A percentile compares a stretch with the other conserved stretches of the same genome.
Conservation (phyloP, 257 asterid species). For the Capsicum baccatum region DNA sequence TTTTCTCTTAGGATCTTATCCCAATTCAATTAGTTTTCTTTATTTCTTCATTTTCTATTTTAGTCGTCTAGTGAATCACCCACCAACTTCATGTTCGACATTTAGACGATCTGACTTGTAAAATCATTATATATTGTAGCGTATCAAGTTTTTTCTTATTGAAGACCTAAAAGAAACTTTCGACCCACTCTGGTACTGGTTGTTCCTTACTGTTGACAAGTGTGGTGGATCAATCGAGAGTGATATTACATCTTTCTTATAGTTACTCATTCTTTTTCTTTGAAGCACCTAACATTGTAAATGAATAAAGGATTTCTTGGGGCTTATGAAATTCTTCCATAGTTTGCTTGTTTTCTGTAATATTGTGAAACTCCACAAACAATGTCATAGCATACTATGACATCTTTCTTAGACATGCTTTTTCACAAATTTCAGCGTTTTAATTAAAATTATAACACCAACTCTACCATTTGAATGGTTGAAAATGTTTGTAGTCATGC, state of each 20-base stretch:
- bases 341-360: not conserved
- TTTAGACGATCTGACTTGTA: not conserved
- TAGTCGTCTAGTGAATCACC: not conserved
- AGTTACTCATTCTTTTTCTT: not conserved
- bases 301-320: not conserved
- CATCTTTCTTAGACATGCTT: not conserved
- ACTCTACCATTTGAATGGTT: not conserved
- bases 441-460: not conserved
- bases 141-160: not conserved
- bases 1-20: not conserved
- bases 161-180: not conserved
- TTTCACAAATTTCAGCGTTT: not conserved
- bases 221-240: not conserved
- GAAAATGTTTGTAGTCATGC: not conserved
- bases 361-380: not conserved
- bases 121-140: too few species aligned
- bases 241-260: not conserved
- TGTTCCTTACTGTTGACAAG: not conserved
- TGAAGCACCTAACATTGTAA: not conserved
- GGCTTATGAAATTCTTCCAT: not conserved
- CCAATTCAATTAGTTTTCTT: not conserved
- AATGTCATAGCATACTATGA: not conserved
- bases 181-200: constrained; percentile 14
- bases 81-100: not conserved
- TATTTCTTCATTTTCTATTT: not conserved